Evolutionary conservation across 2,329 filamentous ascomycete species (phyloP).

Genomic region (Metarhizium robertsii): DNA sequence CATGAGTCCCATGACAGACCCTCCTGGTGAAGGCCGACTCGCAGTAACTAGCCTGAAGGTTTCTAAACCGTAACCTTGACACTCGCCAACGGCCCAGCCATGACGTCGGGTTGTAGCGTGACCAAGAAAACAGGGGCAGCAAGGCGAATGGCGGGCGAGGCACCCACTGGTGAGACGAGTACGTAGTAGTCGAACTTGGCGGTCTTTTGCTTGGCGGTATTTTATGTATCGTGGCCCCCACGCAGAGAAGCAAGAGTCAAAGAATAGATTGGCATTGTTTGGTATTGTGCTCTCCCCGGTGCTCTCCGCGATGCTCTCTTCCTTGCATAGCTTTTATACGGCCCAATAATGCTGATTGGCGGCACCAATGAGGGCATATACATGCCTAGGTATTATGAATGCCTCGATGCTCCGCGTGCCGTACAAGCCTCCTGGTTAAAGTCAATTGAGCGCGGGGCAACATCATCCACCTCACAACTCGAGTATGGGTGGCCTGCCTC

Average conservation of each 20-base stretch:
- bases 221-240: not conserved
- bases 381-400: not conserved
- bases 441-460: not conserved
- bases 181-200: not conserved
- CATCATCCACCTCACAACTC: not conserved
- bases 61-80: not conserved
- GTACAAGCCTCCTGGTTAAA: not conserved
- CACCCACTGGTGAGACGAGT: not conserved
- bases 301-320: not conserved
- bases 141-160: not conserved
- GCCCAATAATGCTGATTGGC: not conserved
- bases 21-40: not conserved
- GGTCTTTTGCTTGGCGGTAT: not conserved
- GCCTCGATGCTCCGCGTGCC: not conserved
- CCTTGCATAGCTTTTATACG: not conserved
- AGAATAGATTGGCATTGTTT: not conserved
- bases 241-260: not conserved
- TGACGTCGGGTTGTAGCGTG: constrained; percentile 13
- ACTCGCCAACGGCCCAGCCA: constrained; percentile 8
- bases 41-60: not conserved
- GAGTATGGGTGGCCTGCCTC: not conserved
- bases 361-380: not conserved
- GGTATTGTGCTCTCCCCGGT: no score
- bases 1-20: not conserved
- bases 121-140: constrained; percentile 10